Evolutionary conservation across 352 stramenopile species (phyloP).

Genomic region (Phytophthora palmivora): DNA sequence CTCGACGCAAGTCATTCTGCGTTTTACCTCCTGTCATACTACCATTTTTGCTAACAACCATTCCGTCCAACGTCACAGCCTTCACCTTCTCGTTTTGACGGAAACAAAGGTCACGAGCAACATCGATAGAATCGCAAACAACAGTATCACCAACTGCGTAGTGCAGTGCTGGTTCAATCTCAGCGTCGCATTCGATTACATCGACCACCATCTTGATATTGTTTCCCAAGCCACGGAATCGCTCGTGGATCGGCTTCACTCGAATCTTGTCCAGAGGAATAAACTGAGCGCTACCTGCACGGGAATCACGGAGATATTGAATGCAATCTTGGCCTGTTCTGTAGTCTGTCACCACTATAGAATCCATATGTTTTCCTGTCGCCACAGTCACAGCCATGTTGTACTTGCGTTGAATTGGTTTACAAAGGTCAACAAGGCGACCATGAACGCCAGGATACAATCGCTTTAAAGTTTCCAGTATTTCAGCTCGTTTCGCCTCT

Average conservation of each 20-base stretch:
- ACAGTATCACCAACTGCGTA: conserved; percentile 97
- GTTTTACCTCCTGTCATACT: conserved; percentile 98
- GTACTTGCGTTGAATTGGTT: conserved; percentile 96
- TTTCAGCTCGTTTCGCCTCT: conserved; percentile 84
- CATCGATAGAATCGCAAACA: conserved; percentile 96
- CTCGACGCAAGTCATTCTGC: conserved; percentile 81
- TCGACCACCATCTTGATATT: conserved; percentile 96
- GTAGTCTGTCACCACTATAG: conserved; percentile 82
- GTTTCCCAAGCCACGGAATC: conserved; percentile 91
- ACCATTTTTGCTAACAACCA: conserved; percentile 97
- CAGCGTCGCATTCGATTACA: conserved; percentile 95
- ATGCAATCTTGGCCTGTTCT: conserved; percentile 89
- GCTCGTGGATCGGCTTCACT: conserved; percentile 93
- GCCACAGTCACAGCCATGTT: conserved; percentile 98
- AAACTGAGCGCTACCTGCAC: conserved; percentile 95
- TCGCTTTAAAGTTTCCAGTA: conserved; percentile 80
- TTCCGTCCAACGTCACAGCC: conserved; percentile 94
- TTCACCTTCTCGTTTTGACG: conserved; percentile 87
- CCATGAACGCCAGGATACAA: conserved; percentile 95
- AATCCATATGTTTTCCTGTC: conserved; percentile 98
- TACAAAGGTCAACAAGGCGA: conserved; percentile 97
- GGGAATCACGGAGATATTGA: conserved; percentile 95
- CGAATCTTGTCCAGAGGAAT: conserved; percentile 97
- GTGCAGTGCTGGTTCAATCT: conserved; percentile 93
- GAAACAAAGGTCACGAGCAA: conserved; percentile 90